phyloP scores from a whole-genome alignment of 768 basidiomycete species.

The Boletus subcaerulescens region DNA sequence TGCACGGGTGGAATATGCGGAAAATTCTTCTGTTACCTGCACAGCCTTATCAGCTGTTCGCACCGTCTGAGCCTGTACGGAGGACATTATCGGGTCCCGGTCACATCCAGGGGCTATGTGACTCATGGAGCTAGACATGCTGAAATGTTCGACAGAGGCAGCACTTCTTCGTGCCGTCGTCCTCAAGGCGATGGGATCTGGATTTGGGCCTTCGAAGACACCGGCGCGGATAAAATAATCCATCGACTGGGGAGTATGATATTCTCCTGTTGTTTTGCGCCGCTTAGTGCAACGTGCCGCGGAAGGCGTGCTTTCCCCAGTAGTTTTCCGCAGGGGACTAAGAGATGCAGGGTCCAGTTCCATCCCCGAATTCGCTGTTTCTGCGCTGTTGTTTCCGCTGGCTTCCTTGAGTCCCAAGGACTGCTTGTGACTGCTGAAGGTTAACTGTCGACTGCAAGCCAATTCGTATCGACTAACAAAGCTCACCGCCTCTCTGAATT shows the following conservation, averaged over 20 bases:
- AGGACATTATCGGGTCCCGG: background rate
- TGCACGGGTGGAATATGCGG: background rate
- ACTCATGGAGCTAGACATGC: constrained; percentile 11
- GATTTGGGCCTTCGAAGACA: background rate
- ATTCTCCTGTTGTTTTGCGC: background rate
- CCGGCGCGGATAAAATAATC: background rate
- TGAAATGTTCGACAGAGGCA: background rate
- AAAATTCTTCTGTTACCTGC: background rate
- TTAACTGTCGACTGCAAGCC: background rate
- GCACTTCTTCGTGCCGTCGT: constrained; percentile 1
- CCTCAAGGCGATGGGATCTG: background rate
- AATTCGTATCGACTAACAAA: background rate
- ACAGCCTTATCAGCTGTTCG: constrained; percentile 6
- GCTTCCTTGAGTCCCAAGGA: background rate
- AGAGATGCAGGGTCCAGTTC: background rate
- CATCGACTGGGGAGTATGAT: background rate
- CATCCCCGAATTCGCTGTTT: background rate
- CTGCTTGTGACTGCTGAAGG: constrained; percentile 8
- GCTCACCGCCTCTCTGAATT: constrained; percentile 10
- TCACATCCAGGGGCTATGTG: background rate
- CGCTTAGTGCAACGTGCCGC: constrained; percentile 3
- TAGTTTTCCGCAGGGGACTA: background rate
- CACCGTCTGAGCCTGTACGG: background rate
- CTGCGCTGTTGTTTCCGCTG: background rate
- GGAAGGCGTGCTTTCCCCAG: background rate